These are phyloP conservation scores for Beta vulgaris DNA, from an alignment of 148 eudicot genomes.

Conservation along the genomic window DNA sequence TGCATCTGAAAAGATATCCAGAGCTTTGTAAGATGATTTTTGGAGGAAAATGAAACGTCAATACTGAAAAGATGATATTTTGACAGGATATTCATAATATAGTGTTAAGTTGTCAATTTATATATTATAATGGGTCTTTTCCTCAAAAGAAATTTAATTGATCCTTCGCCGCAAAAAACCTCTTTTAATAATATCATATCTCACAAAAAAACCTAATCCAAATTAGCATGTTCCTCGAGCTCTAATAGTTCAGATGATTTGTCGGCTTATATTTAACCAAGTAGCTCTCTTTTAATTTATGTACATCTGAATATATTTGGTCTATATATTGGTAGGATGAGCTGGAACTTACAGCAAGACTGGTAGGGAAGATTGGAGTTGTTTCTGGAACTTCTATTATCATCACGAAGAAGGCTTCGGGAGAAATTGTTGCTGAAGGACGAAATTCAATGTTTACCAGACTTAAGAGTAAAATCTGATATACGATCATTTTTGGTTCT, in stretches of 20 bases:
- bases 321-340: slow-evolving; percentile 62
- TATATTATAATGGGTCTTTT: too few species aligned
- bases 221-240: too few species aligned
- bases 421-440: slow-evolving; percentile 77
- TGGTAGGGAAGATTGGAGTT: slow-evolving; percentile 58
- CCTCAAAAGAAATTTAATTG: too few species aligned
- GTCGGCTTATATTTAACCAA: not conserved
- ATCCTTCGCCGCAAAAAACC: too few species aligned
- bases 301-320: not conserved
- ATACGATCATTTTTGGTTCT: not conserved
- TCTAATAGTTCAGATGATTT: not conserved
- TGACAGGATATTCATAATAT: too few species aligned
- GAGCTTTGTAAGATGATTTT: not conserved
- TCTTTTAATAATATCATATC: too few species aligned
- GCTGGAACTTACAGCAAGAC: slow-evolving; percentile 59
- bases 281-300: not conserved
- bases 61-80: too few species aligned
- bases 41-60: too few species aligned
- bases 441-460: slow-evolving; percentile 72
- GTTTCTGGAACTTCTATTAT: slow-evolving; percentile 58
- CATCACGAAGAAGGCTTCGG: slow-evolving; percentile 60
- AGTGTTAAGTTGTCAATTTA: too few species aligned
- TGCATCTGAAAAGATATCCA: not conserved
- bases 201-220: not conserved
- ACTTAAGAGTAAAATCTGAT: slow-evolving; percentile 45